Evolutionary conservation across 805 yeast species (phyloP), one percentile per base, ranked within the genome.

Genomic region (Candida suzukii): DNA sequence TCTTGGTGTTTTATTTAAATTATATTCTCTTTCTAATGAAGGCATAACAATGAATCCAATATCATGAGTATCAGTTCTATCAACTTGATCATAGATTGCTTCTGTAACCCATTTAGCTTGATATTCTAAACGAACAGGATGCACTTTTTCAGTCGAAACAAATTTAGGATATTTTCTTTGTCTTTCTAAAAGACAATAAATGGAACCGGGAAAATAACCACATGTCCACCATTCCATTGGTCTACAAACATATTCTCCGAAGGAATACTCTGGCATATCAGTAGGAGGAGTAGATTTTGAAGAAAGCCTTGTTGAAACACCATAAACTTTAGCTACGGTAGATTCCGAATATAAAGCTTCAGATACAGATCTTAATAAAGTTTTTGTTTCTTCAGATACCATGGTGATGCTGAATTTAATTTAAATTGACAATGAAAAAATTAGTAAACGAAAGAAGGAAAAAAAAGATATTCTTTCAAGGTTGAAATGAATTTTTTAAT

Each of bases 1-100:
- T 17, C 45, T 45, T 20, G 32, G 29, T 38, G 46, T 46, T 22
- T 47, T 45, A 18, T 39, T 42, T 17, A 53, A 37, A 39, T 49
- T 47, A 33, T 51, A 54, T 34, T 56, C 57, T 37, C 63, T 50
- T 30, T 43, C 35, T 24, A 53, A 50, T 1, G 61, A 40, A 5
- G 63, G 60, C 41, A 46, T 39, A 19, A 59, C 49, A 36, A 57
- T 43, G 41, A 59, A 57, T 1, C 60, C 62, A 26, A 59, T 42
- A 41, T 59, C 64, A 41, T 59, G 64, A 19, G 60, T 58, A 34
- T 49, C 53, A 11, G 56, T 50, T 28, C 54, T 52, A 6, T 14
- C 25, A 26, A 45, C 34, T 16, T 37, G 40, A 16, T 17, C 26
- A 16, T 37, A 27, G 9, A 37, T 27, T 3, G 33, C 25, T 19